A percentile compares a stretch with the other conserved stretches of the same genome.
These are phyloP conservation scores for Chaetomiaceae sp. DNA, from an alignment of 2,329 filamentous ascomycete species.

Conservation along the genomic window DNA sequence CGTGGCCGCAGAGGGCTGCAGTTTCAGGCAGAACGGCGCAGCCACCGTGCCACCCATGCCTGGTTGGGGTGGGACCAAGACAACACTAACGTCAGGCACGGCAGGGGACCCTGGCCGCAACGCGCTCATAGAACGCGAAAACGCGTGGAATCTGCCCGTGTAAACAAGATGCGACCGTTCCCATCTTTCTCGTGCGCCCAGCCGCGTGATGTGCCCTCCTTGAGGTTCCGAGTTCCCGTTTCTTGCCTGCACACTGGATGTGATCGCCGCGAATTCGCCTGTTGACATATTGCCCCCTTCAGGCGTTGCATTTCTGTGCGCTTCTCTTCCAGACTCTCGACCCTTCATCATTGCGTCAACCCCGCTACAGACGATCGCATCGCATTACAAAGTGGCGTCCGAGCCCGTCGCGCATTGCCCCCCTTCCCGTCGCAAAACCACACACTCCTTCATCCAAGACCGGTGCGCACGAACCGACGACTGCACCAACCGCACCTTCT, in stretches of 20 bases:
- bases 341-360: conserved; percentile 16
- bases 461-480: background rate
- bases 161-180: conserved; percentile 21
- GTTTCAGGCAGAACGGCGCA: conserved; percentile 5
- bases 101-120: conserved; percentile 17
- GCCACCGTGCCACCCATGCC: conserved; percentile 18
- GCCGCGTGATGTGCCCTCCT: conserved; percentile 16
- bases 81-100: conserved; percentile 18
- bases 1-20: background rate
- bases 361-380: conserved; percentile 13
- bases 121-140: conserved; percentile 22
- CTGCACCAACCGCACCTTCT: background rate
- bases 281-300: background rate
- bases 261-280: conserved; percentile 4
- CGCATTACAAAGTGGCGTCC: conserved; percentile 17
- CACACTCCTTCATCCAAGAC: background rate
- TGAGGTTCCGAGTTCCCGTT: conserved; percentile 3
- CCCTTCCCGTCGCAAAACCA: background rate
- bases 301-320: conserved; percentile 7
- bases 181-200: conserved; percentile 17
- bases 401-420: background rate
- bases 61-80: conserved; percentile 11
- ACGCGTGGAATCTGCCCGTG: conserved; percentile 17
- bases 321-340: conserved; percentile 1
- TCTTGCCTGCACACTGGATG: conserved; percentile 9